Conservation (phyloP, 2,329 filamentous ascomycete species). For the Monilinia aucupariae region DNA sequence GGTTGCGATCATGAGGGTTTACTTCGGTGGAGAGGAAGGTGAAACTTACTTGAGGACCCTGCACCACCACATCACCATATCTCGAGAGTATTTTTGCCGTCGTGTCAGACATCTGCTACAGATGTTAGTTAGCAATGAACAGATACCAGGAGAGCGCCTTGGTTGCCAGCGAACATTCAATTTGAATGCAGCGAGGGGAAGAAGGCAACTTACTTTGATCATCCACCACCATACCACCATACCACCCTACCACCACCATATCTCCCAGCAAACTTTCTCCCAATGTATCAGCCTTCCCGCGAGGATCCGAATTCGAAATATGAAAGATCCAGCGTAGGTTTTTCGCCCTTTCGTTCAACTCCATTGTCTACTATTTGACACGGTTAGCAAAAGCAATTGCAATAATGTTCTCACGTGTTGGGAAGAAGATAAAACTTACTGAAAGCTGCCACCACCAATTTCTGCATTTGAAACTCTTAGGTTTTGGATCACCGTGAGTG, state of each 20-base stretch:
- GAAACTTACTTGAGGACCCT: not conserved
- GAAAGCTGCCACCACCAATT: no score
- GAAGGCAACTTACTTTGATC: not conserved
- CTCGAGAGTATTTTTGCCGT: rapidly evolving
- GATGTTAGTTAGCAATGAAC: not conserved
- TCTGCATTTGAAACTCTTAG: no score
- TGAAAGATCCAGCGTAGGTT: no score
- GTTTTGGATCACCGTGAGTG: no score
- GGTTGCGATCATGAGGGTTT: not conserved
- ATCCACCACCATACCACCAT: not conserved
- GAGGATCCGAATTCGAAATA: not conserved
- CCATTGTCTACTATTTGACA: no score
- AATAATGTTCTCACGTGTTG: no score
- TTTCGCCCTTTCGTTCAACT: no score
- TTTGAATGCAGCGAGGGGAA: not conserved
- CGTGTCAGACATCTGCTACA: not conserved
- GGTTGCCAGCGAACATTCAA: not conserved
- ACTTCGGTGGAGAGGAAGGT: not conserved
- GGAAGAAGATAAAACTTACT: no score
- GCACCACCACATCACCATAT: not conserved
- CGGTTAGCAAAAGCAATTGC: no score
- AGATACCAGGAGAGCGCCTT: no score
- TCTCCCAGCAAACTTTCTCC: not conserved
- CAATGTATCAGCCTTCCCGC: not conserved
- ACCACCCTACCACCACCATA: not conserved